Evolutionary conservation across 768 basidiomycete species (phyloP).

Genomic region (Coprinopsis cinerea): DNA sequence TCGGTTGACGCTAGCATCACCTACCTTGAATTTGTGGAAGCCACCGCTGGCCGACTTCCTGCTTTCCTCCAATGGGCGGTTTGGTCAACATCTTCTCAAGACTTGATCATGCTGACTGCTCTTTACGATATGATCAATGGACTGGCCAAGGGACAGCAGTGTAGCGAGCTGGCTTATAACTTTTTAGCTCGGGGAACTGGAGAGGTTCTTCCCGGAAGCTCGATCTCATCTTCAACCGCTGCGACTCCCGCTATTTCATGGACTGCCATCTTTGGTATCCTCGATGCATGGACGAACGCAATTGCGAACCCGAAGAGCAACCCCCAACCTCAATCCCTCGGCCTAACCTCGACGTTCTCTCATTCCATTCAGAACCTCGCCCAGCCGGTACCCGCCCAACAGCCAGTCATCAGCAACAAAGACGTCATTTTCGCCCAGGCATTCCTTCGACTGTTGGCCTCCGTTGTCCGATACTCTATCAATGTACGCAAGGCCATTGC

Average conservation of each 20-base stretch:
- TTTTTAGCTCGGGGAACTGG: conserved; percentile 77
- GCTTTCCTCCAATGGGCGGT: conserved; percentile 87
- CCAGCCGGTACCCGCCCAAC: conserved; percentile 36
- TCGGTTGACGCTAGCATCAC: conserved; percentile 34
- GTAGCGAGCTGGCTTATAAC: conserved; percentile 84
- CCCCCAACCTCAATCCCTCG: conserved; percentile 37
- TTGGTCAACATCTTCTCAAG: conserved; percentile 74
- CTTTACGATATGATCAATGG: conserved; percentile 88
- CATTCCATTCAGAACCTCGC: conserved; percentile 28
- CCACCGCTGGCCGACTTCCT: conserved; percentile 36
- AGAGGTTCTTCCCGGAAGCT: conserved; percentile 60
- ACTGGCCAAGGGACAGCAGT: conserved; percentile 76
- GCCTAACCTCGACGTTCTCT: conserved; percentile 22
- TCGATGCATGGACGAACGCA: conserved; percentile 70
- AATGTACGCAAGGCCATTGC: conserved; percentile 75
- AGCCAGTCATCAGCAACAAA: conserved; percentile 51
- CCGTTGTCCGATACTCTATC: conserved; percentile 68
- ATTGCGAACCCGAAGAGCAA: conserved; percentile 40
- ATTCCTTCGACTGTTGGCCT: conserved; percentile 74
- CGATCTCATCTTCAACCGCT: conserved; percentile 43
- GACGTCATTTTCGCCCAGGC: conserved; percentile 76
- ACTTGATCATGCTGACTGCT: conserved; percentile 67
- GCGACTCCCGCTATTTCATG: conserved; percentile 66
- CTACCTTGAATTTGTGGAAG: conserved; percentile 57
- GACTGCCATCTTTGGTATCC: conserved; percentile 64